These are phyloP conservation scores for Candida arabinofermentans DNA, from an alignment of 805 yeast genomes.

Conservation along the genomic window DNA sequence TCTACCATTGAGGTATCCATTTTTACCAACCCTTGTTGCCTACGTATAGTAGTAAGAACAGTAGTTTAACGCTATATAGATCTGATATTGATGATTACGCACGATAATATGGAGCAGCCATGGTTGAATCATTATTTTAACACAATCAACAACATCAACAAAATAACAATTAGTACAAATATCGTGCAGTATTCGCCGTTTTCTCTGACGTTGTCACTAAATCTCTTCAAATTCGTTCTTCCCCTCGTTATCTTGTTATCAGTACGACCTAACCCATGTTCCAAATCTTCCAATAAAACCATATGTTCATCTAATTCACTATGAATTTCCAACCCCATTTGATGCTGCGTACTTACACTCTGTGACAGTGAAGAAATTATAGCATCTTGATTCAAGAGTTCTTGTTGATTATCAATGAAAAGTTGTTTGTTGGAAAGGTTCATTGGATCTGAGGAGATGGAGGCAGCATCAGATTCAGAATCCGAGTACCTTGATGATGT, in stretches of 20 bases:
- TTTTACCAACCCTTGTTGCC: no score
- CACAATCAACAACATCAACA: slow-evolving; percentile 40
- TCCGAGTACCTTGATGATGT: neutral
- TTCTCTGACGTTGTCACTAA: slow-evolving; percentile 39
- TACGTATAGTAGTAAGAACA: no score
- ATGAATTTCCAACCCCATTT: slow-evolving; percentile 43
- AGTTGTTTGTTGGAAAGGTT: slow-evolving; percentile 27
- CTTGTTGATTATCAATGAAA: slow-evolving; percentile 41
- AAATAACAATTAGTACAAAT: slow-evolving; percentile 37
- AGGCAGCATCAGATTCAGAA: slow-evolving; percentile 2
- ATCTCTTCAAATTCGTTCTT: slow-evolving; percentile 34
- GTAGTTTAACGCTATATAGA: no score
- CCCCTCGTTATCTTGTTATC: slow-evolving; percentile 40
- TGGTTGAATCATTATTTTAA: slow-evolving; percentile 25
- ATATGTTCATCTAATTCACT: slow-evolving; percentile 46
- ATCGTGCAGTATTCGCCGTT: slow-evolving; percentile 50
- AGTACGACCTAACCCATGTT: slow-evolving; percentile 40
- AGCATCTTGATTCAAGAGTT: slow-evolving; percentile 42
- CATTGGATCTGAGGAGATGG: slow-evolving; percentile 8
- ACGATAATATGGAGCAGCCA: no score
- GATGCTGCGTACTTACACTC: slow-evolving; percentile 42
- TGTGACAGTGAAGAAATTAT: slow-evolving; percentile 37
- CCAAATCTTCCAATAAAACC: slow-evolving; percentile 46
- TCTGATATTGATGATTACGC: no score
- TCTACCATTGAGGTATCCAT: no score